Base-by-base conservation (phyloP, 2,329 filamentous ascomycete genomes). In the Fusarium tricinctum region DNA sequence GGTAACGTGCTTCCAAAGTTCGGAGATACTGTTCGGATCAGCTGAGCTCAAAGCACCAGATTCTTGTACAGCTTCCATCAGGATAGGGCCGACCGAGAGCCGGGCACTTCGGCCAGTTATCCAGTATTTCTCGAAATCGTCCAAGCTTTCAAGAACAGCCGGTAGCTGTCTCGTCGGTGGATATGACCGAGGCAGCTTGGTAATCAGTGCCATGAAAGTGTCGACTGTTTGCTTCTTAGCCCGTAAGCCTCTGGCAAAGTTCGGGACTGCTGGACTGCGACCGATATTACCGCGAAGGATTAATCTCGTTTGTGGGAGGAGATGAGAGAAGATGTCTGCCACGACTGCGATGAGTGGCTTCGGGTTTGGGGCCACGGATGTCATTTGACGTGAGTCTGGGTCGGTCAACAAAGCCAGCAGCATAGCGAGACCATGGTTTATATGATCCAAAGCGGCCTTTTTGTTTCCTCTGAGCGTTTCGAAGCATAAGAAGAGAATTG, bases 391-490 rank as follows among this genome's bases (percentile, higher is more conserved):
- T 8, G 63, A 50, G 20, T 71, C 55, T 20, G 47, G 23, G 12
- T 78, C 77, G 0, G 74, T 74, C n/a, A 79, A 12, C 8, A 80
- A 46, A 1, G 73, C 59, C 17, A 80, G 66, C 1, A 80, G 43
- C 6, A 80, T 69, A 10, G 78, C 73, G 12, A 80, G 57, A 0
- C 76, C 78, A 43, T 80, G 78, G 19, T 79, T 79, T 6, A 80
- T 66, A 46, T 80, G 78, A n/a, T 76, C 71, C 17, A 79, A 47
- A 0, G 77, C 78, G 9, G 75, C 75, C 33, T 73, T 77, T 10
- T 61, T 68, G 15, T 76, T 73, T 2, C 75, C 78, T 12, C 77
- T 58, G 0, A 80, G 55, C 0, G 60, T 73, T 32, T 80, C 78
- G 15, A 80, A 80, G 13, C 71, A 74, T 0, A 80, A 47, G 2